A percentile compares a stretch with the other conserved stretches of the same genome.
Evolutionary conservation across 1,139 yeast species (phyloP).

Genomic region (Zygotorulaspora mrakii): DNA sequence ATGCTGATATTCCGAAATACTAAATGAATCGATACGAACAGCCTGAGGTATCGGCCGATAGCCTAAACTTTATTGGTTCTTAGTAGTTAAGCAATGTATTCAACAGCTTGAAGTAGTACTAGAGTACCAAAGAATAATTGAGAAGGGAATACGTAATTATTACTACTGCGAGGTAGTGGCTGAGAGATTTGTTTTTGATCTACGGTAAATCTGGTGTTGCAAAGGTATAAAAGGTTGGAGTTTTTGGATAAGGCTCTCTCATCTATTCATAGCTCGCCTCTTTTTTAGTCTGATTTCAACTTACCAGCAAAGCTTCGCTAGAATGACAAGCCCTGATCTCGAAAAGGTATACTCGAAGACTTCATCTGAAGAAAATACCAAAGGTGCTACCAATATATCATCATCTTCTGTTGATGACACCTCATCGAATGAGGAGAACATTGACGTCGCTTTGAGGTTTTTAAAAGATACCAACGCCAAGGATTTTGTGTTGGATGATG

Average conservation of each 20-base stretch:
- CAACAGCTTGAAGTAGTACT: not conserved
- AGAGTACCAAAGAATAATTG: no score
- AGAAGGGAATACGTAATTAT: no score
- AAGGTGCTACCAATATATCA: slow-evolving; percentile 4
- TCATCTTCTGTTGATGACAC: slow-evolving; percentile 6
- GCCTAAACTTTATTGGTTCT: not conserved
- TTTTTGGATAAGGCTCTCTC: no score
- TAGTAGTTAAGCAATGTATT: not conserved
- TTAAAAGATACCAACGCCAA: slow-evolving; percentile 23
- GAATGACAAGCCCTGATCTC: slow-evolving; percentile 2
- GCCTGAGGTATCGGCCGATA: slow-evolving; percentile 3
- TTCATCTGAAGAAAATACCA: slow-evolving; percentile 3
- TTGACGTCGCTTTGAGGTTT: slow-evolving; percentile 31
- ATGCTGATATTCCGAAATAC: not conserved
- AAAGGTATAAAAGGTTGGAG: not conserved
- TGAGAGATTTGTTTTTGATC: no score
- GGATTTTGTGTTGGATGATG: slow-evolving; percentile 12
- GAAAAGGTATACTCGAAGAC: slow-evolving; percentile 4
- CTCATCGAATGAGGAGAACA: slow-evolving; percentile 9
- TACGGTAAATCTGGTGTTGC: not conserved
- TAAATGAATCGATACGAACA: no score
- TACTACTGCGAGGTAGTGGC: no score
- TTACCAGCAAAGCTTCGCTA: no score
- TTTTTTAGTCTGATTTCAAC: no score
- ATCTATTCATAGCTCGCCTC: no score